A percentile compares a stretch with the other conserved stretches of the same genome.
Evolutionary conservation across 2,329 filamentous ascomycete species (phyloP).

Genomic region (Fusarium sp.): DNA sequence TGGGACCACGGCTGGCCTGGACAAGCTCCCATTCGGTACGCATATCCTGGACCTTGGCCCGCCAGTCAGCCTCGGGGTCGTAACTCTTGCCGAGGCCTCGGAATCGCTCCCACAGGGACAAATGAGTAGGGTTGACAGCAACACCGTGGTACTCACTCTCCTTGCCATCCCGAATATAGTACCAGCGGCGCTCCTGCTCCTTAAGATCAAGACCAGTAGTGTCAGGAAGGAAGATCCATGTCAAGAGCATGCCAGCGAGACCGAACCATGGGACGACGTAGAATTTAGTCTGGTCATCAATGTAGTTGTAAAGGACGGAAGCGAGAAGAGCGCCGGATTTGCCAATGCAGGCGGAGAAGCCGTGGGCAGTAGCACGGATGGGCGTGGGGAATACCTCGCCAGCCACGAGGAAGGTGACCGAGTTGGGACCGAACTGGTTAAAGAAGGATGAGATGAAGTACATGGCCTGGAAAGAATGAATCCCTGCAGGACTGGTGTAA

Average conservation of each 20-base stretch:
- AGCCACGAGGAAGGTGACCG: slow-evolving; percentile 94
- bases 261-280: slow-evolving; percentile 96
- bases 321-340: slow-evolving; percentile 90
- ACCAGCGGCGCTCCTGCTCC: slow-evolving; percentile 95
- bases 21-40: slow-evolving; percentile 68
- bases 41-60: slow-evolving; percentile 87
- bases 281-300: slow-evolving; percentile 85
- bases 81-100: slow-evolving; percentile 84
- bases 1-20: slow-evolving; percentile 58
- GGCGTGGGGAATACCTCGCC: slow-evolving; percentile 97
- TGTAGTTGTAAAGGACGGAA: slow-evolving; percentile 94
- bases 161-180: slow-evolving; percentile 81
- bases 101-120: slow-evolving; percentile 88
- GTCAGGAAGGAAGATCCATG: slow-evolving; percentile 89
- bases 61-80: slow-evolving; percentile 83
- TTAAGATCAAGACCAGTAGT: slow-evolving; percentile 96
- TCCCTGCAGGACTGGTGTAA: slow-evolving; percentile 76
- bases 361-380: slow-evolving; percentile 92
- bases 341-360: slow-evolving; percentile 90
- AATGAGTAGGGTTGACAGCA: slow-evolving; percentile 87
- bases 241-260: slow-evolving; percentile 84
- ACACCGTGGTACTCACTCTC: slow-evolving; percentile 90
- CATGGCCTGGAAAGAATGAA: slow-evolving; percentile 96
- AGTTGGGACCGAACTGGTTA: slow-evolving; percentile 98
- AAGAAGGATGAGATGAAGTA: slow-evolving; percentile 98